These are phyloP conservation scores for Boletus speciosus DNA, from an alignment of 768 basidiomycete genomes.

Conservation along the genomic window DNA sequence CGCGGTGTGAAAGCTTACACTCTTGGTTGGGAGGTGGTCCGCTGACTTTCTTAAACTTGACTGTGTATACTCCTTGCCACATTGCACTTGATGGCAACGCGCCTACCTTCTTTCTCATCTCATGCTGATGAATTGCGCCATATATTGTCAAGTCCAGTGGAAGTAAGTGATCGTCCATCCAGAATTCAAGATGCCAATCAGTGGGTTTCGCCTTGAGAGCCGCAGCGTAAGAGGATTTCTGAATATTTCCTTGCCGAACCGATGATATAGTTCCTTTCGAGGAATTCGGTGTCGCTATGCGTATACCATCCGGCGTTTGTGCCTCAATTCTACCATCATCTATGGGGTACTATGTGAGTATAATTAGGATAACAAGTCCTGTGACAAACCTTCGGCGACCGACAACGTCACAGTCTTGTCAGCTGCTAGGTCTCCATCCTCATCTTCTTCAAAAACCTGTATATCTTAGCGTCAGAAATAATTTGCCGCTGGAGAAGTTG, in stretches of 20 bases:
- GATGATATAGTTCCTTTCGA: conserved; percentile 42
- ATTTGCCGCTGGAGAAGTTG: not conserved
- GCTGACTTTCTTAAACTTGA: conserved; percentile 89
- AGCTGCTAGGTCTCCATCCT: conserved; percentile 64
- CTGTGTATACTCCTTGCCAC: conserved; percentile 87
- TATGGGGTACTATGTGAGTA: conserved; percentile 27
- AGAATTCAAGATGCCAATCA: conserved; percentile 97
- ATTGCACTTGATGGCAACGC: conserved; percentile 65
- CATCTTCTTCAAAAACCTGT: conserved; percentile 83
- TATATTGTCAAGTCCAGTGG: conserved; percentile 91
- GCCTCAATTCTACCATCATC: conserved; percentile 95
- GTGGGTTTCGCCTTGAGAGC: conserved; percentile 89
- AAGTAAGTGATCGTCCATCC: conserved; percentile 82
- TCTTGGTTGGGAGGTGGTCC: conserved; percentile 72
- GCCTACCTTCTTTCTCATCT: conserved; percentile 71
- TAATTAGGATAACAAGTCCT: not conserved
- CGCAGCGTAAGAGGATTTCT: conserved; percentile 81
- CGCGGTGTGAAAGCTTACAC: conserved; percentile 38
- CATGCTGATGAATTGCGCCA: conserved; percentile 92
- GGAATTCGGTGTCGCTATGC: conserved; percentile 82
- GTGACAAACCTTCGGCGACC: conserved; percentile 66
- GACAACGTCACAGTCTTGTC: conserved; percentile 88
- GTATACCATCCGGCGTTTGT: conserved; percentile 94
- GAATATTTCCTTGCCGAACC: conserved; percentile 30
- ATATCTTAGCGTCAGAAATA: conserved; percentile 12